Evolutionary conservation across 106 monocot genomes (phyloP), one percentile per base, ranked within the genome.

Genomic region (Chionographis japonica): DNA sequence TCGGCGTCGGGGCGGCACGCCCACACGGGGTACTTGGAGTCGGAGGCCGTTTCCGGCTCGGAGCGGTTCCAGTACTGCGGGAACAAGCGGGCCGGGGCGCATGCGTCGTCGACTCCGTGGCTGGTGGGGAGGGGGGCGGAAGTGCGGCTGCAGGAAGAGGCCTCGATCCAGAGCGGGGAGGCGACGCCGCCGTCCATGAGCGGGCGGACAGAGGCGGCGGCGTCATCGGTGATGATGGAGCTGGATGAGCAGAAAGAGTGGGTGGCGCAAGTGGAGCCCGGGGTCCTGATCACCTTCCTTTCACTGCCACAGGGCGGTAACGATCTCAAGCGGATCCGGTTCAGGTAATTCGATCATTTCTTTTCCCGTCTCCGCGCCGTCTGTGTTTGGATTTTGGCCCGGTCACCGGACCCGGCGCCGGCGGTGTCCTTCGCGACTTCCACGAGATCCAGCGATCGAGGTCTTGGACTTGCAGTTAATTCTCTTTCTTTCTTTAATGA

Each of bases 261-360:
- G 94, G 90, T 90, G 20, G 94, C 94, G 8, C 94, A 91, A 67
- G 94, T 94, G 42, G 94, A 94, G 80, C 94, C 94, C 4, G 94
- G 94, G 6, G 88, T 94, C 57, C 83, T 94, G 54, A 90, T 94
- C 83, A 90, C 94, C 67, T 94, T 94, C 72, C 20, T 91, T 14
- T 78, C 94, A 41, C 57, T 94, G 37, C 72, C 85, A 18, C 78
- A 76, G 2, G 94, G 90, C 19, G 90, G 90, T 6, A 94, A 90
- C 63, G 94, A 94, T 19, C 85, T 94, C 52, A 94, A 85, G 69
- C 72, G 90, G 65, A 94, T 94, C 78, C 82, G 90, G 8, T 94
- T 94, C 88, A 94, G 90, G 94, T 94, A 82, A 37, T 18, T 8
- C 55, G 42, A 27, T 27, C 27, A 27, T 27, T 27, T 27, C n/a